A percentile compares a stretch with the other conserved stretches of the same genome.
These are phyloP conservation scores for Paraleonurus japonicus DNA, from an alignment of 257 asterid species.

Conservation along the genomic window DNA sequence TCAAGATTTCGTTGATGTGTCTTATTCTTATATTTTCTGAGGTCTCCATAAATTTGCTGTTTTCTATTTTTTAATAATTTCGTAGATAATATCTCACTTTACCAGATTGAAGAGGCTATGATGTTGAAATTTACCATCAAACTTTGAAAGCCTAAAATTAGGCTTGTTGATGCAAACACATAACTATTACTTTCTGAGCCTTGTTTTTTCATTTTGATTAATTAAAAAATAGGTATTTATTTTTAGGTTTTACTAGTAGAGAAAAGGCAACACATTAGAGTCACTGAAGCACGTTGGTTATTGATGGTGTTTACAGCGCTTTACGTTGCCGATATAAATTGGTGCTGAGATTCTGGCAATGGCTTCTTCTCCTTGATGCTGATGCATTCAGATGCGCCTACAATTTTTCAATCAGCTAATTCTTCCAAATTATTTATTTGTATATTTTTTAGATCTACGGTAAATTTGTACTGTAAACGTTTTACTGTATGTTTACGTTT, in stretches of 20 bases:
- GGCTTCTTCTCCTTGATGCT: conserved; percentile 12
- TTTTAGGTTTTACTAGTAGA: no score
- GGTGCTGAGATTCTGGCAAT: conserved; percentile 57
- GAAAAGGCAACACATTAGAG: conserved; percentile 65
- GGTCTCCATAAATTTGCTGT: conserved; percentile 28
- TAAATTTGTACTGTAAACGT: no score
- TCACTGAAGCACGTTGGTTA: conserved; percentile 50
- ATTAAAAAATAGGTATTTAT: no score
- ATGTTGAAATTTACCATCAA: conserved; percentile 41
- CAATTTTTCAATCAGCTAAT: no score
- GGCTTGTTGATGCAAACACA: conserved; percentile 35
- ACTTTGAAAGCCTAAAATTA: conserved; percentile 36
- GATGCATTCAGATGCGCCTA: conserved; percentile 58
- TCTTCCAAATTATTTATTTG: no score
- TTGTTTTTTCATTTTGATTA: no score
- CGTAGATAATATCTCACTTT: not conserved
- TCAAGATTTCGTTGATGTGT: conserved; percentile 35
- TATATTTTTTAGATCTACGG: no score
- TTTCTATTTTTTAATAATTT: not conserved
- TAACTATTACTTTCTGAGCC: conserved; percentile 35
- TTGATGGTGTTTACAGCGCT: conserved; percentile 66
- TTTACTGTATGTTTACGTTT: no score
- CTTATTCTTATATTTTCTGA: conserved; percentile 32
- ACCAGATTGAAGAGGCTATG: conserved; percentile 15
- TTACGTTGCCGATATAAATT: conserved; percentile 56